Base-by-base conservation (phyloP, 2,329 filamentous ascomycete species). In the Monosporascus sp. region DNA sequence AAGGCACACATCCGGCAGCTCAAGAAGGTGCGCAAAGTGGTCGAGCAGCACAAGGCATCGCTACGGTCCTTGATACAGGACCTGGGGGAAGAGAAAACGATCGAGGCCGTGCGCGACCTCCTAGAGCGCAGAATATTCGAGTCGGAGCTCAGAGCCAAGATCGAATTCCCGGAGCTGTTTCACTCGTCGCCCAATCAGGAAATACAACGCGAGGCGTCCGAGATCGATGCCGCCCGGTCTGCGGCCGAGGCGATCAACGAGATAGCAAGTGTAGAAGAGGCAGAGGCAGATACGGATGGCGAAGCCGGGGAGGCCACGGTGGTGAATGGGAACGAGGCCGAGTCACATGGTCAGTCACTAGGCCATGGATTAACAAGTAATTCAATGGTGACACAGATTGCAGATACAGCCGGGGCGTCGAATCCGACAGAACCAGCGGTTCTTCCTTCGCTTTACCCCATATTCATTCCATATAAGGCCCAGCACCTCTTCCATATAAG, bases 401-500 rank as follows among this genome's bases (percentile, higher is more conserved):
- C 4, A 34, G 31, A 34, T 34, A 14, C 11, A 3, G 31, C 31
- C 31, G 31, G 1, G 11, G 31, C 31, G 3, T 14, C 31, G 9
- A 34, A 34, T 14, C 20, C n/a, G 20, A 15, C 20, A 11, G 6
- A 22, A 17, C 41, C 41, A 25, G 20, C 41, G 25, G 3, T 24
- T n/a, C 15, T 65, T 1, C 62, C 63, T 3, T 64, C 64, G 2
- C 52, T 70, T 6, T 65, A 67, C 52, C 68, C 69, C 0, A 60
- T 62, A 0, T 67, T 62, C 34, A 55, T 73, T 14, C 68, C 67
- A 5, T 73, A 70, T 55, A 57, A 60, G 31, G 54, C 65, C 3
- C 70, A 73, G 51, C 69, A 74, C 59, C 47, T 62, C 2, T 64
- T 74, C 39, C 62, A 74, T n/a, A 60, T 31, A 65, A 62, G 39